Evolutionary conservation across 2,329 filamentous ascomycete genomes (phyloP), one percentile per base, ranked within the genome.

Genomic region (Didymella pomorum): DNA sequence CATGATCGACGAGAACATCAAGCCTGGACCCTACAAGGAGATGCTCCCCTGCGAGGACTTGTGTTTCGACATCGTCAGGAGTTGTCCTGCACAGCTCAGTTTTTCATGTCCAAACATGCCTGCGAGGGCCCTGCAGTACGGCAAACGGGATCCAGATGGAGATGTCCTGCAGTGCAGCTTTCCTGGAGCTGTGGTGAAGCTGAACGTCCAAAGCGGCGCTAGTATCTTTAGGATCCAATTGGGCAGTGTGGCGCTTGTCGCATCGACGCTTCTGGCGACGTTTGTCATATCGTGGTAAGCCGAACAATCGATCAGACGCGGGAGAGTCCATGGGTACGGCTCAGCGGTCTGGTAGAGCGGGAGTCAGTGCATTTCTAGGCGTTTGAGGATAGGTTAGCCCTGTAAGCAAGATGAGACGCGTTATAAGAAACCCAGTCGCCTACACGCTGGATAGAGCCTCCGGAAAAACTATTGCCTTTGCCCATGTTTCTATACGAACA

Each of bases 1-100:
- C 0, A 79, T 86, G 46, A 95, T 98, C 66, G 93, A 97, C 70
- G 68, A 80, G 2, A 65, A 79, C 1, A 87, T 98, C 58, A 78
- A 83, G 61, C 93, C 95, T 0, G 95, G 95, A 0, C 95, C 95
- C 0, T 98, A 99, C 79, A 96, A 93, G 73, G 95, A 99, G 79
- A 81, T 98, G 20, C 80, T 97, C 9, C 95, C 95, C 0, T 98
- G 94, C 71, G 86, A 91, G 60, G 90, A 96, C 64, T 79, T 97
- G 49, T 99, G 95, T 79, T 95, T 93, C 73, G 86, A 89, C 52
- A 83, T 99, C 1, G 91, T 96, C 11, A 88, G 90, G 77, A 92
- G 86, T 71, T 99, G 95, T 77, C 94, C 95, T 0, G 84, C 92
- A 0, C 78, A 83, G 0, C 80, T 99, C 67, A 82, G 83, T 0